Conservation (phyloP, 257 asterid species). For the Perilla frutescens region DNA sequence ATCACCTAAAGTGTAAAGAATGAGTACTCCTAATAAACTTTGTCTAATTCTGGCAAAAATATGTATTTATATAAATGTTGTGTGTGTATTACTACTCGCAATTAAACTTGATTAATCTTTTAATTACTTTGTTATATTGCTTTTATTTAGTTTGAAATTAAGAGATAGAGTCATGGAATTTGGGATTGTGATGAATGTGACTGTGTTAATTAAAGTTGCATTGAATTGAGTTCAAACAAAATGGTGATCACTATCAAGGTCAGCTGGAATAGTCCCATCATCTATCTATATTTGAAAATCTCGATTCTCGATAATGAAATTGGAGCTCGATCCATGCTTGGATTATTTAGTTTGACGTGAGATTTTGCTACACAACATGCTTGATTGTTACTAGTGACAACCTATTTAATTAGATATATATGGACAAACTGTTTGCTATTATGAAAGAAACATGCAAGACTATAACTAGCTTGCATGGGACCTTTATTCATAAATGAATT, state of each 20-base stretch:
- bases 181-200: background rate
- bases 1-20: too few relatives aligned
- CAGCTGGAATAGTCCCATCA: constrained; percentile 42
- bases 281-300: background rate
- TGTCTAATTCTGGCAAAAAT: too few relatives aligned
- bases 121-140: too few relatives aligned
- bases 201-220: background rate
- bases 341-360: constrained; percentile 30
- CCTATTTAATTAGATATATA: constrained; percentile 15
- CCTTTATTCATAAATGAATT: constrained; percentile 32
- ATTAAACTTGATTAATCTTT: too few relatives aligned
- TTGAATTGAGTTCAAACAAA: constrained; percentile 34
- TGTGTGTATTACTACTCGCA: too few relatives aligned
- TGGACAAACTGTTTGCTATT: constrained; percentile 29
- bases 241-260: constrained; percentile 37
- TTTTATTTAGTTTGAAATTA: too few relatives aligned
- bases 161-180: too few relatives aligned
- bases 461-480: constrained; percentile 38
- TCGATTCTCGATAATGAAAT: background rate
- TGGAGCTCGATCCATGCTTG: constrained; percentile 21
- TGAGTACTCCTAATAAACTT: too few relatives aligned
- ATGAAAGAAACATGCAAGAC: constrained; percentile 40
- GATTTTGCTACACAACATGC: constrained; percentile 38
- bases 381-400: constrained; percentile 32
- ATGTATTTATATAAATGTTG: too few relatives aligned